Evolutionary conservation across 2,329 filamentous ascomycete species (phyloP), one percentile per base, ranked within the genome.

Genomic region (Pseudogymnoascus sp.): DNA sequence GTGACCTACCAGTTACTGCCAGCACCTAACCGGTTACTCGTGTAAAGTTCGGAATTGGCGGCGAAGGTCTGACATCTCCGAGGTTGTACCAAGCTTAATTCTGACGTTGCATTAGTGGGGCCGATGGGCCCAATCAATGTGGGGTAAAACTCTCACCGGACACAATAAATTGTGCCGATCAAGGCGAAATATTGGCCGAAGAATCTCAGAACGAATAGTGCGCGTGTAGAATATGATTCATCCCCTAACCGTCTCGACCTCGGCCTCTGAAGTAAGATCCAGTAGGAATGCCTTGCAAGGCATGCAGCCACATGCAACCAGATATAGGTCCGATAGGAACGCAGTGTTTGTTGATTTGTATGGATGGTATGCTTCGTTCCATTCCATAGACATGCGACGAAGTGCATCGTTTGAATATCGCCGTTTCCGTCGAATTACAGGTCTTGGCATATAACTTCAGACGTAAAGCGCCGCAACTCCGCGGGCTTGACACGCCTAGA

Each of bases 61-160:
- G 7, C 25, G 45, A 31, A 31, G 45, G 45, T 55, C 45, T 52
- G n/a, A 31, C 45, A 52, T 31, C 11, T 52, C 45, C 45, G 25
- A 55, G 11, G 45, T 33, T 18, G 45, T 55, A 55, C 45, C 45
- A 55, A 55, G 45, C 45, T 55, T 55, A 55, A 55, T 18, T 55
- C 45, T 55, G 45, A 31, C n/a, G 25, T 55, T 55, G 31, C n/a
- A 28, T 55, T 55, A 16, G 45, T 33, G 45, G n/a, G n/a, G 25
- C 18, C 12, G 14, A 25, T 18, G 45, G 25, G 45, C 16, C 45
- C 25, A 55, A 55, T 55, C 25, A 55, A 31, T 55, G 45, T 33
- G 45, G 25, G 45, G 45, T 55, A 55, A 55, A 45, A 31, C 45
- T 55, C 45, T n/a, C 45, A 55, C 45, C 45, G 5, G 45, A 55